Base-by-base conservation (phyloP, 1,139 yeast genomes). In the Magnusiomyces tetraspermus region DNA sequence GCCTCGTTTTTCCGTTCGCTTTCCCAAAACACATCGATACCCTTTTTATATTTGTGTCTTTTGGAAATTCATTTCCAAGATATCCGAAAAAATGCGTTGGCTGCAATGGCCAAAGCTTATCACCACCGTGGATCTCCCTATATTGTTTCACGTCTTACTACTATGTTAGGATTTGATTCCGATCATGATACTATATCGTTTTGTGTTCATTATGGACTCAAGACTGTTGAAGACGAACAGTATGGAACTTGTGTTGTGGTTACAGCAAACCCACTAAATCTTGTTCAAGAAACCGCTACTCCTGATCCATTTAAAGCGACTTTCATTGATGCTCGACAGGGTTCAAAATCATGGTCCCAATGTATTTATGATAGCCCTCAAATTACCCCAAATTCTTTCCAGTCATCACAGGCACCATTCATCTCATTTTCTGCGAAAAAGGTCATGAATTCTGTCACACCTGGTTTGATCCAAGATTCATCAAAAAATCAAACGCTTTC, bases 1-100 rank as follows among this genome's bases (percentile, higher is more conserved):
- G 73, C 76, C 2, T 76, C 78, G 52, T 85, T 89, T 63, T 92
- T 94, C 67, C 69, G 76, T 51, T 63, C 77, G 10, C 61, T 80
- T 10, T 55, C 63, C 24, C 76, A 78, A 21, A 74, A 75, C 41
- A 68, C 73, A 8, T 67, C 71, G 1, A 80, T 88, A 0, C 94
- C 96, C 1, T 78, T 83, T 54, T 70, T 90, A 40, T 68, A 87
- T 67, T 76, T 88, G 0, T 89, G 95, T 57, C 70, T 92, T 44
- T 67, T 88, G 31, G 97, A 92, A 64, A 80, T 84, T 3, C 90
- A 85, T 59, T 80, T 88, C 63, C 85, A 85, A 61, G 92, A 85
- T 55, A 75, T 90, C 5, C 71, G 98, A 46, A 80, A 85, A 61
- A 80, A 82, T 61, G 90, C 95, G 0, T 66, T 90, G 54, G 81